Evolutionary conservation across 176 grass and related monocot species (phyloP).

Genomic region (Oryza rufipogon): DNA sequence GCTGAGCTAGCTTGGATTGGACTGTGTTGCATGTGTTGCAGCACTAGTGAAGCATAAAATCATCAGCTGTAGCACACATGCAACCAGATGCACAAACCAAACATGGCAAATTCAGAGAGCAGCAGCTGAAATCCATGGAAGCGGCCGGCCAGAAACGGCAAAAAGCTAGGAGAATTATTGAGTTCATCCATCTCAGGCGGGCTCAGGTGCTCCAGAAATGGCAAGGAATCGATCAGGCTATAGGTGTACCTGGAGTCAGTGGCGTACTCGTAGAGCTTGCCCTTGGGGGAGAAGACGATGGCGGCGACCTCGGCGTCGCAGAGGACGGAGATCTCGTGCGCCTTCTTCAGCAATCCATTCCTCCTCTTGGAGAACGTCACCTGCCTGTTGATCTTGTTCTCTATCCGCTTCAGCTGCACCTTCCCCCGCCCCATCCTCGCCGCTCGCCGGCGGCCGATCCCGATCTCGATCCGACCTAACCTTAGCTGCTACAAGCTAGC

Average conservation of each 20-base stretch:
- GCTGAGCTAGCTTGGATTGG: background rate
- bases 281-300: constrained; percentile 81
- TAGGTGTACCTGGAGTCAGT: constrained; percentile 26
- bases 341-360: constrained; percentile 81
- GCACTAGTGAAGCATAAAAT: background rate
- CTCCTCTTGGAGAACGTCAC: constrained; percentile 84
- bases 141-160: constrained; percentile 29
- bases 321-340: constrained; percentile 85
- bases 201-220: background rate
- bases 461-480: background rate
- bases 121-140: background rate
- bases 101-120: constrained; percentile 12
- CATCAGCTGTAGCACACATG: constrained; percentile 29
- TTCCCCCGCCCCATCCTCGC: constrained; percentile 65
- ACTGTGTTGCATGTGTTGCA: background rate
- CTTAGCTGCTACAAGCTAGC: background rate
- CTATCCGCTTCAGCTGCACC: constrained; percentile 91
- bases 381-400: constrained; percentile 87
- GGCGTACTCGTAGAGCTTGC: constrained; percentile 85
- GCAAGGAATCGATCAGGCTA: background rate
- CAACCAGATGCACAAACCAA: background rate
- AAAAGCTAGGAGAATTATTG: background rate
- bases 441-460: no score
- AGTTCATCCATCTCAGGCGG: background rate
- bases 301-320: constrained; percentile 74